Percentiles rank a stretch among this genome's conserved stretches.
These are phyloP conservation scores for Fusarium pilosicola DNA, from an alignment of 2,329 filamentous ascomycete species.

Conservation along the genomic window DNA sequence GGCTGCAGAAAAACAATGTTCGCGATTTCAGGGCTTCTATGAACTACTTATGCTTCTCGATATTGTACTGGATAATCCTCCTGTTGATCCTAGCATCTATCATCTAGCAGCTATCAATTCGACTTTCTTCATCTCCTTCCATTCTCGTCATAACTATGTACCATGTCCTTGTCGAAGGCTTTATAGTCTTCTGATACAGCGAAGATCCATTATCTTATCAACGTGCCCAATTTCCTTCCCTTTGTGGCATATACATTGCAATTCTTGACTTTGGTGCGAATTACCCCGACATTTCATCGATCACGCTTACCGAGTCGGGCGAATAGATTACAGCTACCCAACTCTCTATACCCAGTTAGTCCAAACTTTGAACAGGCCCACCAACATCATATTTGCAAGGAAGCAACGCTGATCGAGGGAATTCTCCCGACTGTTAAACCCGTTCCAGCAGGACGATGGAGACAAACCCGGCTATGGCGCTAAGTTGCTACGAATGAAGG, in stretches of 20 bases:
- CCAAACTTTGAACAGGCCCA: background rate
- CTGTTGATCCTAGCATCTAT: background rate
- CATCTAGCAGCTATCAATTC: background rate
- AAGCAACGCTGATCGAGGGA: background rate
- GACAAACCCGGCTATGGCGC: background rate
- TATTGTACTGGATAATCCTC: too few species aligned
- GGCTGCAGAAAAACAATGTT: background rate
- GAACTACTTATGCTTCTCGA: background rate
- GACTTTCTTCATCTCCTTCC: background rate
- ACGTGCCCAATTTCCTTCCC: background rate
- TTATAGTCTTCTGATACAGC: background rate
- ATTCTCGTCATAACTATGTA: background rate
- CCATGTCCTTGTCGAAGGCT: background rate
- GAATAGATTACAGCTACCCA: constrained; percentile 3
- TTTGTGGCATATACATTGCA: constrained; percentile 18
- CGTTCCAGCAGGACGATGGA: background rate
- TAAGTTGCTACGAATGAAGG: background rate
- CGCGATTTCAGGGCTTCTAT: background rate
- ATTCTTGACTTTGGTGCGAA: background rate
- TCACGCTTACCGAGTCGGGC: constrained; percentile 1
- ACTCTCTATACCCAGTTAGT: background rate
- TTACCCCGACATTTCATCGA: background rate
- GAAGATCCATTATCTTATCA: background rate
- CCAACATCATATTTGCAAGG: background rate
- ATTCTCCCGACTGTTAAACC: background rate